A percentile compares a stretch with the other conserved stretches of the same genome.
These are phyloP conservation scores for Xenosphaeropsis pyriputrescens DNA, from an alignment of 2,329 filamentous ascomycete genomes.

Conservation along the genomic window DNA sequence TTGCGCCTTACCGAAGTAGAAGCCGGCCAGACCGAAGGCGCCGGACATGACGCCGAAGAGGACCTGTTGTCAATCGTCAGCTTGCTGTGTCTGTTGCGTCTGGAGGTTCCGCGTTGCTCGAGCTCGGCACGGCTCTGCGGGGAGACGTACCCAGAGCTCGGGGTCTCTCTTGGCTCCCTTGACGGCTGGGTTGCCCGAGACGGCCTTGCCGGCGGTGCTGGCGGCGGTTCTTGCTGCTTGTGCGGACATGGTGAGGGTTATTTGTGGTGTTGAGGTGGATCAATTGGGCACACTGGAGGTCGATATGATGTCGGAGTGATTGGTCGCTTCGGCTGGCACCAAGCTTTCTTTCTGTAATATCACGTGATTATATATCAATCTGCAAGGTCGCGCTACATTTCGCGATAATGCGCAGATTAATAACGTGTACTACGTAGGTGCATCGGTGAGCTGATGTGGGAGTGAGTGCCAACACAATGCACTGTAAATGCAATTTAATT, in stretches of 20 bases:
- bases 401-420: no score
- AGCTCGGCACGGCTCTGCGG: not conserved
- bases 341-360: no score
- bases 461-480: no score
- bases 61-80: slow-evolving; percentile 38
- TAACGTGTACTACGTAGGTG: no score
- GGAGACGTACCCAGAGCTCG: slow-evolving; percentile 52
- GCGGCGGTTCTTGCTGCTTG: slow-evolving; percentile 16
- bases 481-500: no score
- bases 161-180: slow-evolving; percentile 55
- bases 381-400: no score
- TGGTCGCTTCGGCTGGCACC: no score
- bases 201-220: slow-evolving; percentile 22
- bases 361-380: no score
- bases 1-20: slow-evolving; percentile 56
- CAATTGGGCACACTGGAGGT: no score
- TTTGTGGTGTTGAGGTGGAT: slow-evolving; percentile 1
- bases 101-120: not conserved
- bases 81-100: not conserved
- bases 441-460: no score
- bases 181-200: slow-evolving; percentile 32
- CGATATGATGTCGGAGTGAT: no score
- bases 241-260: slow-evolving; percentile 13
- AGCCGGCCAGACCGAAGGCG: slow-evolving; percentile 77
- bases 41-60: slow-evolving; percentile 83